These are phyloP conservation scores for Populus tremula DNA, from an alignment of 345 rosid genomes.

Conservation along the genomic window DNA sequence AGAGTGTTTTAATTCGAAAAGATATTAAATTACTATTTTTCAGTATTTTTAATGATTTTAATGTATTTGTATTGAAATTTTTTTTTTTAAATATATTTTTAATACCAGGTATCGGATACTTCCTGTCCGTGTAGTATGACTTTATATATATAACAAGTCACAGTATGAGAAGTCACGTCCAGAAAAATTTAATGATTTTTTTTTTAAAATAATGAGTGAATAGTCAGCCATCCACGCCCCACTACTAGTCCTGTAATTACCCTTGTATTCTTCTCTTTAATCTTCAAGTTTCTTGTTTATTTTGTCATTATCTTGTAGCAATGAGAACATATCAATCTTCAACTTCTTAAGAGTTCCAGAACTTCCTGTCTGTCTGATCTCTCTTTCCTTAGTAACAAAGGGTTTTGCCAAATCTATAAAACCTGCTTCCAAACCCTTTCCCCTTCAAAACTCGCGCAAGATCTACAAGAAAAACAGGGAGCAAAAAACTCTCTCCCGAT, in stretches of 20 bases:
- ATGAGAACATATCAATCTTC: not conserved
- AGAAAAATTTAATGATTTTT: not conserved
- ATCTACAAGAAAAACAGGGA: not conserved
- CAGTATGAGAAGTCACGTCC: not conserved
- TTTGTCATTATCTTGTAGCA: not conserved
- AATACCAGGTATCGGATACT: too few relatives aligned
- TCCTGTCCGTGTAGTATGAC: not conserved
- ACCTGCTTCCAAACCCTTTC: not conserved
- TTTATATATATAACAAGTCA: not conserved
- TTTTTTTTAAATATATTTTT: too few relatives aligned
- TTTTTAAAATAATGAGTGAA: not conserved
- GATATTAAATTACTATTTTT: too few relatives aligned
- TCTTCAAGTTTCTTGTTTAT: not conserved
- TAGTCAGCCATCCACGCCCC: not conserved
- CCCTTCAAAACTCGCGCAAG: not conserved
- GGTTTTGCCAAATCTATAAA: not conserved
- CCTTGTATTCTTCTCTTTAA: not conserved
- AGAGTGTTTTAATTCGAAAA: too few relatives aligned
- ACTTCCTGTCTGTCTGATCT: not conserved
- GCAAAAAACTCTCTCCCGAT: not conserved
- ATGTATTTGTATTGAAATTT: too few relatives aligned
- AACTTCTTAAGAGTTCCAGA: constrained; percentile 19
- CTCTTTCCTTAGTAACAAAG: not conserved
- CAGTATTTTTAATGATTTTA: too few relatives aligned
- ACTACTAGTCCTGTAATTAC: not conserved